Evolutionary conservation across 2,329 filamentous ascomycete species (phyloP), one percentile per base, ranked within the genome.

Genomic region (Elsinoe australis): DNA sequence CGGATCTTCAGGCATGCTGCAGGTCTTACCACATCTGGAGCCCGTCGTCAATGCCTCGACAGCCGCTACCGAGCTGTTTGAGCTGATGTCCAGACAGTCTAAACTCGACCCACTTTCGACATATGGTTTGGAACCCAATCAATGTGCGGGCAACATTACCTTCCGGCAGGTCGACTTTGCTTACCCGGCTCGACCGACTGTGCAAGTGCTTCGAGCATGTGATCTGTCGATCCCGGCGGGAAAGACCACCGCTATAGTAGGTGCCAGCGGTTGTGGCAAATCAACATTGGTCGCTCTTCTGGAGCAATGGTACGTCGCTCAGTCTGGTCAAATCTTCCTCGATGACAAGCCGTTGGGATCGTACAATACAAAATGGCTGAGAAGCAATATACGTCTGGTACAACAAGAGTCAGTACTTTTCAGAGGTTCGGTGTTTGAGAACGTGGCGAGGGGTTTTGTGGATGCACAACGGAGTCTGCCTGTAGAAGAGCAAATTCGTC

Each of bases 401-500:
- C 26, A 45, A 15, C 50, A 51, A 32, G 50, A 51, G 29, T 34
- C 50, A 18, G 39, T 50, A 17, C 47, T 76, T 47, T 70, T 67
- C 8, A 70, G 74, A 32, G 73, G 1, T 62, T 64, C 51, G 64
- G 64, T 50, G 18, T 49, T 44, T 18, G 47, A 51, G 38, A 51
- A 51, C 36, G 39, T 51, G 10, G 31, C 42, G 61, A 60, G 2
- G 56, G 59, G 10, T 55, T 58, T 67, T 0, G 82, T 94, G 55
- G 90, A 96, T n/a, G 92, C 90, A 50, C 87, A 95, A 66, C 82
- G 89, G 53, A 92, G 90, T 7, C 94, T 95, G 62, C 70, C 95
- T 31, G 42, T 19, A 29, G 10, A 12, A 49, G 19, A 49, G 18
- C 26, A 44, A 15, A 28, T 19, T 18, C 22, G 49, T 22, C 22